Conservation (phyloP, 768 basidiomycete species). For the Sistotremastrum suecicum region DNA sequence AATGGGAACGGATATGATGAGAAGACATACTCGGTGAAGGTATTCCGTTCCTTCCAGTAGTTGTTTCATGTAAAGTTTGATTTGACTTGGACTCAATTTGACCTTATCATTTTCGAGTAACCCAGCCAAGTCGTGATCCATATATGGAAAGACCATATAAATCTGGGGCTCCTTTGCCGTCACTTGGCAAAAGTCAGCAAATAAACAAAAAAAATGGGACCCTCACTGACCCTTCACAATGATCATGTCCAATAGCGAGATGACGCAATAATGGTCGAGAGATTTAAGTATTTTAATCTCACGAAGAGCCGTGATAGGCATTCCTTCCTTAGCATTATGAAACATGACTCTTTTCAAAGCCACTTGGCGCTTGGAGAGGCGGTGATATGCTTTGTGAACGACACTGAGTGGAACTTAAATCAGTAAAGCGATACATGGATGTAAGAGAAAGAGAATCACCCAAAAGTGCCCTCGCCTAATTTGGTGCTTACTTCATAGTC, state of each 20-base stretch:
- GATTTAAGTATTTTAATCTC: conserved; percentile 96
- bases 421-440: conserved; percentile 1
- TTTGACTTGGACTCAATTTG: conserved; percentile 66
- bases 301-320: conserved; percentile 90
- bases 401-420: conserved; percentile 35
- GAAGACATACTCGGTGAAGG: conserved; percentile 72
- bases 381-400: conserved; percentile 78
- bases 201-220: not conserved
- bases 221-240: conserved; percentile 54
- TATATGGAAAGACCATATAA: conserved; percentile 99
- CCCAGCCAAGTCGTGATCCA: conserved; percentile 98
- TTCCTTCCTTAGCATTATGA: conserved; percentile 94
- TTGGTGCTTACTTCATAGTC: conserved; percentile 79
- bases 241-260: conserved; percentile 88
- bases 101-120: conserved; percentile 85
- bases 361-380: conserved; percentile 43
- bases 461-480: conserved; percentile 94
- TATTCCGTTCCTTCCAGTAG: conserved; percentile 93
- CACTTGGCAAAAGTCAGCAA: conserved; percentile 26
- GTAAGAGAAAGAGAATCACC: conserved; percentile 28
- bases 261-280: conserved; percentile 72
- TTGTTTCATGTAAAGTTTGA: conserved; percentile 95
- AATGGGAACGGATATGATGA: not conserved
- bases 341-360: conserved; percentile 92
- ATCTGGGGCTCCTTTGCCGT: conserved; percentile 52